Base-by-base conservation (phyloP, 768 basidiomycete genomes). In the Ramaria sp. region DNA sequence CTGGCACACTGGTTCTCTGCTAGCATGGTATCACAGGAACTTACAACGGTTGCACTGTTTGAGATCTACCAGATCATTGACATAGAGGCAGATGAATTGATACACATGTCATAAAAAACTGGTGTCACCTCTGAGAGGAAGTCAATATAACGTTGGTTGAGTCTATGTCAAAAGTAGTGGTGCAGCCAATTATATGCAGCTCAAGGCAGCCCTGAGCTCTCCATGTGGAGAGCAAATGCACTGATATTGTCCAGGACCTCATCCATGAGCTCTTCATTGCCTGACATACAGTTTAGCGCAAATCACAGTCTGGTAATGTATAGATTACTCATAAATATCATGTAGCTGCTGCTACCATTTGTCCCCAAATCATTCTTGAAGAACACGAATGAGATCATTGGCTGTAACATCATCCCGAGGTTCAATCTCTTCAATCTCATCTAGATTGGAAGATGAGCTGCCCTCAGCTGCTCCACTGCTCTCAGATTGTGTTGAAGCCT, bases 21-120 rank as follows among this genome's bases (percentile, higher is more conserved):
- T 42, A 13, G 57, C 1, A 43, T 64, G 46, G 49, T 47, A 68
- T 1, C 70, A 65, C 11, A 69, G 17, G 41, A 64, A 61, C 0
- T 67, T 52, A 63, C 76, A 78, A 61, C 64, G 64, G 1, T 70
- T 70, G 55, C 77, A 79, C 7, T 24, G 17, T 0, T 62, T 54
- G 9, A 65, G 54, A 3, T 67, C 61, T 6, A 54, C 62, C 39
- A 70, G 64, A 0, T 65, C 61, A 1, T 73, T 73, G 11, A 67
- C 61, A 59, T 63, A 78, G 57, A 68, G 70, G 51, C 63, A 63
- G 59, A 62, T 77, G 62, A 62, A 66, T 73, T 66, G 37, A 49
- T 1, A 64, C 58, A 1, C 72, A 68, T 19, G n/a, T n/a, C n/a
- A n/a, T n/a, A n/a, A n/a, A n/a, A n/a, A n/a, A n/a, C n/a, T n/a